phyloP scores from a whole-genome alignment of 306 rosid genomes.

The Medicago arabica region DNA sequence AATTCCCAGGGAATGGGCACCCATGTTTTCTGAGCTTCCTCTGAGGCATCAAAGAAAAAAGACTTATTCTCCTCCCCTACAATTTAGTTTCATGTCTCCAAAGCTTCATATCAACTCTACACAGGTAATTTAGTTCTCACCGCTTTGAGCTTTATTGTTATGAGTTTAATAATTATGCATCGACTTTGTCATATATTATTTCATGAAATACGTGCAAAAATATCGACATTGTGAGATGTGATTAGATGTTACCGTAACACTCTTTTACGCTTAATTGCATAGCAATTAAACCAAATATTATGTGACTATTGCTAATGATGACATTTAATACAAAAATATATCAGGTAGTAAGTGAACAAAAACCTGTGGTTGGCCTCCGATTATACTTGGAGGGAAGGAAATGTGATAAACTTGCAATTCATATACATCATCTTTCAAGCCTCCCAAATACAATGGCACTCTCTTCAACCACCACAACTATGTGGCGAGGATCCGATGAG shows the following conservation, averaged over 20 bases:
- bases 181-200: too few relatives aligned
- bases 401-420: constrained; percentile 76
- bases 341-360: constrained; percentile 78
- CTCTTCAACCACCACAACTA: constrained; percentile 49
- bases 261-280: background rate
- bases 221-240: too few relatives aligned
- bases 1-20: constrained; percentile 98
- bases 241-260: background rate
- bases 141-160: background rate
- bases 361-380: constrained; percentile 92
- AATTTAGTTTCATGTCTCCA: constrained; percentile 82
- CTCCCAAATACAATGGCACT: constrained; percentile 73
- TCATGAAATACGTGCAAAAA: too few relatives aligned
- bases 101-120: constrained; percentile 63
- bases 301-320: constrained; percentile 30
- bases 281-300: background rate
- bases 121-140: constrained; percentile 60
- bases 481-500: constrained; percentile 85
- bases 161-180: too few relatives aligned
- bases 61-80: constrained; percentile 67
- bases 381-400: constrained; percentile 85
- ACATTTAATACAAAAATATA: constrained; percentile 23
- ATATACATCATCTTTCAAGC: constrained; percentile 87
- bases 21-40: constrained; percentile 93
- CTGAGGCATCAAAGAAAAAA: constrained; percentile 77